A percentile compares a stretch with the other conserved stretches of the same genome.
Conservation (phyloP, 176 grass and related monocot genomes). For the Puccinellia tenuiflora region DNA sequence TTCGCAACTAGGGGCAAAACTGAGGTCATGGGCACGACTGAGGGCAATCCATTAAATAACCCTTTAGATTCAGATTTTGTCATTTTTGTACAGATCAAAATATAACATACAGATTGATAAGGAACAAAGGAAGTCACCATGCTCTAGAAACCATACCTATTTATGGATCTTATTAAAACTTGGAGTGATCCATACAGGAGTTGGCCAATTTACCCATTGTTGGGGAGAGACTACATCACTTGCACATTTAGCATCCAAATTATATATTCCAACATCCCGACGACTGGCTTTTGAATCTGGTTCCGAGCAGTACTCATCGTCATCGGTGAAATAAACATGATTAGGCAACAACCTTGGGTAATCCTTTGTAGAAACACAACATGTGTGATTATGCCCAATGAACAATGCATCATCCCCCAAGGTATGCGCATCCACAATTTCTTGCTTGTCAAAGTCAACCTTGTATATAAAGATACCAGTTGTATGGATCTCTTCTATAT, state of each 20-base stretch:
- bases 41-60: no score
- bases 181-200: neutral
- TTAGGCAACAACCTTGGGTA: neutral
- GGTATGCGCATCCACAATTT: neutral
- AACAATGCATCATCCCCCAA: neutral
- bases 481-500: neutral
- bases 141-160: neutral
- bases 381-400: neutral
- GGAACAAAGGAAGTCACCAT: neutral
- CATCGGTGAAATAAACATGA: neutral
- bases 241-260: neutral
- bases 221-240: neutral
- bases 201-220: neutral
- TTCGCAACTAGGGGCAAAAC: no score
- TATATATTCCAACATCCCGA: neutral
- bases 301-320: neutral
- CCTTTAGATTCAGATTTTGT: no score
- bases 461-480: neutral
- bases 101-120: neutral
- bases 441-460: neutral
- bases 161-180: neutral
- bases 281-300: neutral
- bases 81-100: no score
- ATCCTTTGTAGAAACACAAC: neutral
- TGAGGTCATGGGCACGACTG: no score